Evolutionary conservation across 2,329 filamentous ascomycete species (phyloP).

Genomic region (Paramyrothecium sp.): DNA sequence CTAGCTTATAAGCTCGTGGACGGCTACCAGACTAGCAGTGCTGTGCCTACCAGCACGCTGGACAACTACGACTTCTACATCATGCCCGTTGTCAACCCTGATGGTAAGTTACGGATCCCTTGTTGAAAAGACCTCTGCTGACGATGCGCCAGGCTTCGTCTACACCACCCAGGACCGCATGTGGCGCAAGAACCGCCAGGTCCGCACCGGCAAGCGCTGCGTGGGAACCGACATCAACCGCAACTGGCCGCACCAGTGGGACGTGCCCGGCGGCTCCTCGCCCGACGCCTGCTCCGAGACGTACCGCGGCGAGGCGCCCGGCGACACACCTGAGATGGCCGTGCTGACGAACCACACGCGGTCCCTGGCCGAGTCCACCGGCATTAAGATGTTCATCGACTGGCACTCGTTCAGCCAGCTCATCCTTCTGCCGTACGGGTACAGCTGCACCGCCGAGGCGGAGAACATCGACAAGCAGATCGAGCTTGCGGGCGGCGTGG

Average conservation of each 20-base stretch:
- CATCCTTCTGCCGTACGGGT: slow-evolving; percentile 53
- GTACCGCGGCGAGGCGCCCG: slow-evolving; percentile 36
- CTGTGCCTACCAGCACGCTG: slow-evolving; percentile 38
- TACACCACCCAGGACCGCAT: slow-evolving; percentile 50
- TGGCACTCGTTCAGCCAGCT: slow-evolving; percentile 59
- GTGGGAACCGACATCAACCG: slow-evolving; percentile 51
- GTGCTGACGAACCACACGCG: slow-evolving; percentile 35
- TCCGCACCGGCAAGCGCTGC: slow-evolving; percentile 32
- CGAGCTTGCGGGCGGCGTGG: slow-evolving; percentile 39
- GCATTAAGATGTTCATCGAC: slow-evolving; percentile 58
- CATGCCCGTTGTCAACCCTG: slow-evolving; percentile 48
- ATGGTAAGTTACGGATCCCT: slow-evolving; percentile 25
- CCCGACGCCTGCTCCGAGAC: slow-evolving; percentile 44
- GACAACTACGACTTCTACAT: slow-evolving; percentile 59
- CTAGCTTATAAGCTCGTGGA: slow-evolving; percentile 43
- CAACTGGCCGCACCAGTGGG: slow-evolving; percentile 54
- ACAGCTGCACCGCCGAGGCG: slow-evolving; percentile 45
- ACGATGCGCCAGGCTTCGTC: slow-evolving; percentile 42
- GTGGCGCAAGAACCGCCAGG: slow-evolving; percentile 55
- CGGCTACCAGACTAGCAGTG: slow-evolving; percentile 34
- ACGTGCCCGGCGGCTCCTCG: slow-evolving; percentile 40
- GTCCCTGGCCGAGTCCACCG: slow-evolving; percentile 29
- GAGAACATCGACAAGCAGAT: slow-evolving; percentile 43
- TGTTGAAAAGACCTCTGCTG: not conserved
- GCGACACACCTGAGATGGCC: slow-evolving; percentile 46